Evolutionary conservation across 2,329 filamentous ascomycete species (phyloP), one percentile per base, ranked within the genome.

Genomic region (Alternaria novae-zelandiae): DNA sequence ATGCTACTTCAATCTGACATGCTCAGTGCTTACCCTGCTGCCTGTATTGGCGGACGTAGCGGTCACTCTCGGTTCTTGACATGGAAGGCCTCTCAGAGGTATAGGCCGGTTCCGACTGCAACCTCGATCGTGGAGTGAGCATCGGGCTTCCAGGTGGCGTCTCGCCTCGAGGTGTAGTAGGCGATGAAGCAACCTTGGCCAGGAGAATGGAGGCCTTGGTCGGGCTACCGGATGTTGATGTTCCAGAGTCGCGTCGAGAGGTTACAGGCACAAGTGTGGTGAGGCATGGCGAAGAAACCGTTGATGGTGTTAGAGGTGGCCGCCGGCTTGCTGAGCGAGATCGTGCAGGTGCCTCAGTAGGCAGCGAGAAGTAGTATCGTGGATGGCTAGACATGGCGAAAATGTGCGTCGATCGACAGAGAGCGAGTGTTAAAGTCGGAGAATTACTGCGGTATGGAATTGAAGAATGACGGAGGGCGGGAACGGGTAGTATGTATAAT

Each of bases 301-400:
- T 82, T 26, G 82, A 82, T 64, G 81, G 81, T 54, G 81, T 83
- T 60, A 83, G 76, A 73, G 82, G 81, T 60, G 80, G 80, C 49
- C 81, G 80, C 61, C 80, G 78, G 69, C 73, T 79, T 71, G 70
- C 74, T 70, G 77, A 73, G 70, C 74, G 72, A 53, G 72, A 73
- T 61, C 71, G 74, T 54, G 74, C 68, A 36, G 78, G 77, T 61
- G 77, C 71, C 59, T 76, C 77, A 26, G 76, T 75, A 50, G 78
- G 77, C 30, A 80, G 75, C 59, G 78, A 77, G 67, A 77, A 79
- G 74, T 80, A 80, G 71, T 78, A 79, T 66, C 72, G 71, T 60
- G 62, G 65, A 67, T 76, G 70, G 71, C 67, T 74, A 43, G 78
- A 71, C 79, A 80, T 80, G 66, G 53, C 73, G 71, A 68, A 36